Conservation (phyloP, 345 rosid genomes). For the Physaria fendleri region DNA sequence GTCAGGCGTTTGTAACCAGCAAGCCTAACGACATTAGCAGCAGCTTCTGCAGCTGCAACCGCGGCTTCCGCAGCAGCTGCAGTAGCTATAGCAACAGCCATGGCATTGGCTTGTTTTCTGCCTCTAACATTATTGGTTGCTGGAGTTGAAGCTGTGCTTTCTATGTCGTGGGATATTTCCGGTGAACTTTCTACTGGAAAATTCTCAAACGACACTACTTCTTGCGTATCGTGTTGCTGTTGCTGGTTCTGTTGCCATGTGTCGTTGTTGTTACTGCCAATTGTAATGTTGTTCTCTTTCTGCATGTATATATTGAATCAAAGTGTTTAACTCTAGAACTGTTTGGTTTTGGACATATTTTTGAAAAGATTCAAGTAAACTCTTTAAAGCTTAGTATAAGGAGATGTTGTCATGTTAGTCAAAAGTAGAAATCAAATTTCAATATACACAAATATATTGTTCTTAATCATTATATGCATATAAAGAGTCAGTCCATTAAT, state of each 20-base stretch:
- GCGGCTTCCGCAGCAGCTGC: slow-evolving; percentile 98
- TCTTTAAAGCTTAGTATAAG: neutral
- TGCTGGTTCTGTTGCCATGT: slow-evolving; percentile 55
- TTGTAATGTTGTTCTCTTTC: slow-evolving; percentile 22
- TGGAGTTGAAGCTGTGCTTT: slow-evolving; percentile 45
- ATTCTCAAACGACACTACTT: slow-evolving; percentile 80
- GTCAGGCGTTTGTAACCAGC: slow-evolving; percentile 81
- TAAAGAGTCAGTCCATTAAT: no score
- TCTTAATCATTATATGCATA: neutral
- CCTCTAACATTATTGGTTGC: slow-evolving; percentile 38
- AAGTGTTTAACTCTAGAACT: neutral
- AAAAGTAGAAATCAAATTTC: neutral
- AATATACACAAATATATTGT: neutral
- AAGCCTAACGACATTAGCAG: slow-evolving; percentile 81
- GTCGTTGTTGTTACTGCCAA: slow-evolving; percentile 7
- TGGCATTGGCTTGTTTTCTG: slow-evolving; percentile 69
- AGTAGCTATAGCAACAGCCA: slow-evolving; percentile 85
- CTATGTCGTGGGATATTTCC: slow-evolving; percentile 58
- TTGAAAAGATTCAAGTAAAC: neutral
- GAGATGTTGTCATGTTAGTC: neutral
- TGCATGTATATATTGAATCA: neutral
- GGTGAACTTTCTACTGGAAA: slow-evolving; percentile 82
- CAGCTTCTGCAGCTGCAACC: slow-evolving; percentile 91
- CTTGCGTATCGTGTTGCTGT: slow-evolving; percentile 58
- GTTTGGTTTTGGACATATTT: neutral